A percentile compares a stretch with the other conserved stretches of the same genome.
Conservation (phyloP, 2,329 filamentous ascomycete genomes). For the Colletotrichum sp. region DNA sequence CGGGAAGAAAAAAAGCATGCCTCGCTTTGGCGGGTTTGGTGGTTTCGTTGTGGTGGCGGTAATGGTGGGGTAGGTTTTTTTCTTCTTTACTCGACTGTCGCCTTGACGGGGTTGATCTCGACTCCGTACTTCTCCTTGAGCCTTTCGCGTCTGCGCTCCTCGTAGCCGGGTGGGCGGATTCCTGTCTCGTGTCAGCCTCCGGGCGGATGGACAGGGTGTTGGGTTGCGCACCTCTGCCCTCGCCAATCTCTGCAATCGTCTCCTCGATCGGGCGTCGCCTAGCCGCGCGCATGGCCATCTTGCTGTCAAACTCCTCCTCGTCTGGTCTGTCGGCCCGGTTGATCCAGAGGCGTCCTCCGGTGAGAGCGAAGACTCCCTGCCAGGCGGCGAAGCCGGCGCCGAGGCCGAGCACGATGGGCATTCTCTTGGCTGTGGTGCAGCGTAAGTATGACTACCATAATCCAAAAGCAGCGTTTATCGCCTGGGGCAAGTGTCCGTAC, state of each 20-base stretch:
- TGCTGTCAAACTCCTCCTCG: constrained; percentile 75
- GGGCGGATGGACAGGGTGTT: neutral
- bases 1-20: constrained; percentile 18
- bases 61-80: neutral
- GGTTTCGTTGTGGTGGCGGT: neutral
- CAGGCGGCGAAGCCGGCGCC: constrained; percentile 61
- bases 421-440: constrained; percentile 46
- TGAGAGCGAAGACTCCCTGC: constrained; percentile 71
- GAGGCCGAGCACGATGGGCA: constrained; percentile 74
- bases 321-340: constrained; percentile 52
- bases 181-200: constrained; percentile 52
- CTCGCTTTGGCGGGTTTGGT: constrained; percentile 1
- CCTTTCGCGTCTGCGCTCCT: constrained; percentile 80
- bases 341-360: constrained; percentile 63
- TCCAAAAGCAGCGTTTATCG: neutral
- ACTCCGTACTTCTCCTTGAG: constrained; percentile 89
- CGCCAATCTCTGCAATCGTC: constrained; percentile 81
- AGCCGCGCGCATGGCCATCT: constrained; percentile 75
- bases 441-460: constrained; percentile 3
- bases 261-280: constrained; percentile 78
- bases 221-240: constrained; percentile 76
- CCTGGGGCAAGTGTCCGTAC: constrained; percentile 55
- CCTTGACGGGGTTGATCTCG: constrained; percentile 74
- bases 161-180: constrained; percentile 81
- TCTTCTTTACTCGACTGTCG: constrained; percentile 45